Conservation (phyloP, 345 rosid species). For the Gossypium australe region DNA sequence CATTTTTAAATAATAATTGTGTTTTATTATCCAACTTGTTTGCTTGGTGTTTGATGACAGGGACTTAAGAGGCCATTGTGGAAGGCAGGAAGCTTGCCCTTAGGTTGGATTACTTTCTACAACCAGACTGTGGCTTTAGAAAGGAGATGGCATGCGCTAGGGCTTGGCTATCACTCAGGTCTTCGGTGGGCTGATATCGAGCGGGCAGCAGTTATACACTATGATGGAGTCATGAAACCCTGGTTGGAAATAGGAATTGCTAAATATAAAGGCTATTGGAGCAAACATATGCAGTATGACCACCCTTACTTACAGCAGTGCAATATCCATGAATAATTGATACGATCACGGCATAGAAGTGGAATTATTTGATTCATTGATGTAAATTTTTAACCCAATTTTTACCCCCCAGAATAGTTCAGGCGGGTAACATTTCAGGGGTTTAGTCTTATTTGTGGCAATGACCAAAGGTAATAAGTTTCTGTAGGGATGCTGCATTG, state of each 20-base stretch:
- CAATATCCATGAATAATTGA: constrained; percentile 58
- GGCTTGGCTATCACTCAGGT: constrained; percentile 68
- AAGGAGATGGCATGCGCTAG: constrained; percentile 71
- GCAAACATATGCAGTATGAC: constrained; percentile 46
- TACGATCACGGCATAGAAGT: neutral
- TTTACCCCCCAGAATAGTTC: constrained; percentile 11
- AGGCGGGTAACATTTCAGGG: constrained; percentile 20
- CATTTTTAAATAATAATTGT: neutral
- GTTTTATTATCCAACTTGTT: neutral
- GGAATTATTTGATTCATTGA: constrained; percentile 7
- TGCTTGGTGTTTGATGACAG: constrained; percentile 33
- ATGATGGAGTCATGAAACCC: constrained; percentile 87
- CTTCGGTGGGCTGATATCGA: constrained; percentile 46
- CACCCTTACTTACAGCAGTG: constrained; percentile 54
- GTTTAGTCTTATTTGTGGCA: constrained; percentile 24
- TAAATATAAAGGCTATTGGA: constrained; percentile 76
- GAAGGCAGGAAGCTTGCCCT: constrained; percentile 81
- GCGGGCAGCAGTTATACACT: constrained; percentile 79
- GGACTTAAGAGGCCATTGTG: constrained; percentile 57
- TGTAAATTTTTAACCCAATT: constrained; percentile 34
- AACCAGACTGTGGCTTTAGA: constrained; percentile 62
- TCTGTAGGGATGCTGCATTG: neutral
- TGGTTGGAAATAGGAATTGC: constrained; percentile 86
- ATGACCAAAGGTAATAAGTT: constrained; percentile 23
- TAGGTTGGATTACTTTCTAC: constrained; percentile 89